Conservation (phyloP, 306 rosid genomes). For the Argentina anserina region DNA sequence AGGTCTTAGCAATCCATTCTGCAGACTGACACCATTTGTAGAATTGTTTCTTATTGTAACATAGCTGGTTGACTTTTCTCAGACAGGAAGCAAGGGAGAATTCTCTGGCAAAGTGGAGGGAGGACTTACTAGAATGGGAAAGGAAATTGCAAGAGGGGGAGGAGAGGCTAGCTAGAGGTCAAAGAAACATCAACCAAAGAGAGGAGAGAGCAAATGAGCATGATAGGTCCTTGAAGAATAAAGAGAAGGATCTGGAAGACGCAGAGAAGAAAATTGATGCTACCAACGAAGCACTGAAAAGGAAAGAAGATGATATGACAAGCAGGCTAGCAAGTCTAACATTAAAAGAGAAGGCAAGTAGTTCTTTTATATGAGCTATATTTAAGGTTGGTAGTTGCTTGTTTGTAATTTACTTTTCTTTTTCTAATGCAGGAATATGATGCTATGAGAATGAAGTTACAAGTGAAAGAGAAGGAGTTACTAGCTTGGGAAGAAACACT, state of each 20-base stretch:
- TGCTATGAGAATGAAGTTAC: slow-evolving; percentile 47
- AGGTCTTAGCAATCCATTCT: background rate
- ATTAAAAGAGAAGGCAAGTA: slow-evolving; percentile 70
- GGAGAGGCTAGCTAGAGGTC: slow-evolving; percentile 85
- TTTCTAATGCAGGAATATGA: slow-evolving; percentile 63
- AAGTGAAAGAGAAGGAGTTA: slow-evolving; percentile 74
- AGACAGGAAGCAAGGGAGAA: slow-evolving; percentile 71
- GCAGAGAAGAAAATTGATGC: slow-evolving; percentile 79
- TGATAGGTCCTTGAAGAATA: slow-evolving; percentile 66
- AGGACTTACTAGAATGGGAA: slow-evolving; percentile 93
- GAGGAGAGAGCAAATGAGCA: slow-evolving; percentile 89
- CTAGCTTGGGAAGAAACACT: slow-evolving; percentile 67
- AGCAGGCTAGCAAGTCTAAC: slow-evolving; percentile 61
- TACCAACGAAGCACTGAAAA: slow-evolving; percentile 48
- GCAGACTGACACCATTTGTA: background rate
- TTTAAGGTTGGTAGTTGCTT: slow-evolving; percentile 10
- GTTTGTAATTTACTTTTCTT: slow-evolving; percentile 21
- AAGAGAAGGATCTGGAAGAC: slow-evolving; percentile 83
- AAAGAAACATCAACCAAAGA: slow-evolving; percentile 78
- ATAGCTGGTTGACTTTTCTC: slow-evolving; percentile 25
- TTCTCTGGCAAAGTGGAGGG: slow-evolving; percentile 70
- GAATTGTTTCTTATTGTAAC: slow-evolving; percentile 3
- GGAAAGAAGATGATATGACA: slow-evolving; percentile 72
- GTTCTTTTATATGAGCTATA: slow-evolving; percentile 14
- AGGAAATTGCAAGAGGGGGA: slow-evolving; percentile 86